Percentiles rank a stretch among this genome's conserved stretches.
Conservation (phyloP, 352 stramenopile genomes). For the Pythium utonaiense region DNA sequence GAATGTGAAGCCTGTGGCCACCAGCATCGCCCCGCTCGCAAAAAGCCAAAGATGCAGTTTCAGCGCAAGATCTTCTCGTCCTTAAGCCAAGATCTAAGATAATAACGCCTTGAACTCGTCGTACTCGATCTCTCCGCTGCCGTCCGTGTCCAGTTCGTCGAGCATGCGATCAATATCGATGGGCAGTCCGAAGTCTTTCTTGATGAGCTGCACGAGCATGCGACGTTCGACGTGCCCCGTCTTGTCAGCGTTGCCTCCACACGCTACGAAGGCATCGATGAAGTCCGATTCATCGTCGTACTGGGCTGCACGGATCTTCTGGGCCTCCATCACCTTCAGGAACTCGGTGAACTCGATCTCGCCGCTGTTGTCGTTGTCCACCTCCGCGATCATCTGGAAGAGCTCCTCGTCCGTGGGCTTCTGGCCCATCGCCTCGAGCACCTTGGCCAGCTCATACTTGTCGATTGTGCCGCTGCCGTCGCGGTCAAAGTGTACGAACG, state of each 20-base stretch:
- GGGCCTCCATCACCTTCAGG: constrained; percentile 95
- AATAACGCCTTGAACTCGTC: constrained; percentile 94
- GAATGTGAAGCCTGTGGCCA: constrained; percentile 70
- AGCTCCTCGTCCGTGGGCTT: constrained; percentile 96
- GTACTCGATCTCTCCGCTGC: constrained; percentile 94
- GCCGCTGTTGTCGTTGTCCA: constrained; percentile 91
- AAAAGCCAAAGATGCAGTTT: constrained; percentile 70
- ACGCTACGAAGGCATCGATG: constrained; percentile 96
- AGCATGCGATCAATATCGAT: constrained; percentile 97
- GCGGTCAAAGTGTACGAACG: constrained; percentile 97
- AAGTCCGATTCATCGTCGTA: constrained; percentile 97
- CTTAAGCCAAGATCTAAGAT: constrained; percentile 38
- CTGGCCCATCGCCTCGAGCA: constrained; percentile 97
- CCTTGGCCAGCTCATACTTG: constrained; percentile 91
- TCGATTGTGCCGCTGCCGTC: constrained; percentile 95
- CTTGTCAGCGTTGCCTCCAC: constrained; percentile 90
- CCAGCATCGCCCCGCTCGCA: constrained; percentile 41
- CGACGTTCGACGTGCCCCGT: constrained; percentile 87
- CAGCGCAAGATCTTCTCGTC: constrained; percentile 73
- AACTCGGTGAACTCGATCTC: constrained; percentile 98
- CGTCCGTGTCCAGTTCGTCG: constrained; percentile 93
- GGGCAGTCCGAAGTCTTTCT: constrained; percentile 93
- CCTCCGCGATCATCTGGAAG: constrained; percentile 96
- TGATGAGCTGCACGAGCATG: constrained; percentile 93
- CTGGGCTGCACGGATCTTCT: constrained; percentile 93